phyloP scores from a whole-genome alignment of 805 yeast species.

The Zygosaccharomyces lentus region DNA sequence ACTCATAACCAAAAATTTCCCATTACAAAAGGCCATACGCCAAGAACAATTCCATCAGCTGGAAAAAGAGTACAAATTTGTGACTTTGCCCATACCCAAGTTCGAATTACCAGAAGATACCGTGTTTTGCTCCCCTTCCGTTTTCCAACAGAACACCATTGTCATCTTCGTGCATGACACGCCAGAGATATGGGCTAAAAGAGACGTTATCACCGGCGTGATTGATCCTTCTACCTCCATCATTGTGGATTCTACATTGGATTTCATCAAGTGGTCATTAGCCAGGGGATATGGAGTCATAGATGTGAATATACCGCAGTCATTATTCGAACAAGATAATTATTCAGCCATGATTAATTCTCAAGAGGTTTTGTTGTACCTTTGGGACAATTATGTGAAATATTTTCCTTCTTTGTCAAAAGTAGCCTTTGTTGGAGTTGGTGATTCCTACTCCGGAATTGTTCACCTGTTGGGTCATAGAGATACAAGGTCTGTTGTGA shows the following conservation, averaged over 20 bases:
- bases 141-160: conserved; percentile 59
- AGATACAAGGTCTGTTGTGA: conserved; percentile 56
- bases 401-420: conserved; percentile 63
- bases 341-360: conserved; percentile 63
- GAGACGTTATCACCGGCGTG: conserved; percentile 74
- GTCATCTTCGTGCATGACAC: conserved; percentile 82
- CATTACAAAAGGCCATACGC: conserved; percentile 70
- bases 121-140: conserved; percentile 57
- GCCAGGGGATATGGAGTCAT: conserved; percentile 67
- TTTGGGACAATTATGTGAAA: conserved; percentile 89
- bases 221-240: conserved; percentile 70
- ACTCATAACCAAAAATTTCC: conserved; percentile 40
- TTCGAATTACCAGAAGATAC: conserved; percentile 35
- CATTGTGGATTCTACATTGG: conserved; percentile 68
- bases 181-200: conserved; percentile 85
- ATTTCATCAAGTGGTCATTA: conserved; percentile 65
- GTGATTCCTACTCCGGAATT: conserved; percentile 82
- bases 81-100: conserved; percentile 59
- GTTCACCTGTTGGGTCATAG: conserved; percentile 87
- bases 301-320: conserved; percentile 75
- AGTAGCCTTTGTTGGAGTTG: conserved; percentile 78
- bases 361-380: conserved; percentile 69
- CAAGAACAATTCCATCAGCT: conserved; percentile 60
- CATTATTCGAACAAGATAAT: conserved; percentile 41
- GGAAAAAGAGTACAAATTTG: conserved; percentile 52